A percentile compares a stretch with the other conserved stretches of the same genome.
Conservation (phyloP, 2,329 filamentous ascomycete species). For the Chaetomium sp. region DNA sequence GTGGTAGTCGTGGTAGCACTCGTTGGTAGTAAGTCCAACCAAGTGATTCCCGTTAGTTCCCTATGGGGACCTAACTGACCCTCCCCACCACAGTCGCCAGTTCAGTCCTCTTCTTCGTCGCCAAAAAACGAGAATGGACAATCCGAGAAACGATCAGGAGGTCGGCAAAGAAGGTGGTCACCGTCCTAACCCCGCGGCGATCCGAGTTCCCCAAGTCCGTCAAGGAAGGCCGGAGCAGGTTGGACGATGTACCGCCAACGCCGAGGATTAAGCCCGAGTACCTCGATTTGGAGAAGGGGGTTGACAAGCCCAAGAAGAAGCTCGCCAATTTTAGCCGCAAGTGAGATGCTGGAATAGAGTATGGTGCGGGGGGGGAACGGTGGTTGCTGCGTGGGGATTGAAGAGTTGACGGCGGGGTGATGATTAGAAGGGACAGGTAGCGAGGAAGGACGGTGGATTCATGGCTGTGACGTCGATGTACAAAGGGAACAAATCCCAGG, state of each 20-base stretch:
- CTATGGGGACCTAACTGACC: not conserved
- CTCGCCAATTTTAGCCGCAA: conserved; percentile 42
- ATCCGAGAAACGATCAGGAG: conserved; percentile 70
- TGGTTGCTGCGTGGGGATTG: not conserved
- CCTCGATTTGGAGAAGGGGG: conserved; percentile 63
- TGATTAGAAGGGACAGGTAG: not conserved
- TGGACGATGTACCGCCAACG: conserved; percentile 63
- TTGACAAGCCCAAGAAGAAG: conserved; percentile 45
- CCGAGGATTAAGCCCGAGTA: conserved; percentile 57
- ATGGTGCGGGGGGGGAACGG: not conserved
- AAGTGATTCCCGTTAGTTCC: conserved; percentile 44
- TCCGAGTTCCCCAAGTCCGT: conserved; percentile 62
- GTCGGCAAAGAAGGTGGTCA: conserved; percentile 65
- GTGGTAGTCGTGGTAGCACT: conserved; percentile 68
- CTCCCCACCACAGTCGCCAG: conserved; percentile 55
- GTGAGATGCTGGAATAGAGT: conserved; percentile 27
- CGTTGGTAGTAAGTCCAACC: conserved; percentile 61
- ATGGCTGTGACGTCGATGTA: conserved; percentile 12
- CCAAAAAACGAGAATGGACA: conserved; percentile 85
- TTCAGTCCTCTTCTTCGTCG: conserved; percentile 72
- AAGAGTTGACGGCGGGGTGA: not conserved
- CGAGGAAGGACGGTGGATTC: not conserved
- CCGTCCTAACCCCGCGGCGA: conserved; percentile 63
- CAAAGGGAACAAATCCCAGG: conserved; percentile 16
- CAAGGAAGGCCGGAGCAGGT: conserved; percentile 52